Evolutionary conservation across 2,329 filamentous ascomycete species (phyloP), one percentile per base, ranked within the genome.

Genomic region (Mollisiaceae sp.): DNA sequence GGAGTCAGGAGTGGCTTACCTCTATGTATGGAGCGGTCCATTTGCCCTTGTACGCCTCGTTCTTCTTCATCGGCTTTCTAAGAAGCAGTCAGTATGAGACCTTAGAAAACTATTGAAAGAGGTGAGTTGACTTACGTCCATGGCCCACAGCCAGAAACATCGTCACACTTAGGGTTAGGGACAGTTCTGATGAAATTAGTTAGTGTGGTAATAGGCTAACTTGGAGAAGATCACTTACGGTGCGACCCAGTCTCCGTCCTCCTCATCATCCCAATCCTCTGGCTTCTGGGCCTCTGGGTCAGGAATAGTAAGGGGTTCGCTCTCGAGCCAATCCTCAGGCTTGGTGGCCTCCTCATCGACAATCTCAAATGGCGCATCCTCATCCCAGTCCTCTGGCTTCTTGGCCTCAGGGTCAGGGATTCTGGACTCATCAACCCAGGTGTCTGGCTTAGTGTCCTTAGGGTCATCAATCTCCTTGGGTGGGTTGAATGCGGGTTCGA

Each of bases 201-300:
- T 54, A 57, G 55, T 52, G 47, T 22, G 18, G 47, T 35, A 14
- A 22, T 2, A 6, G 3, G 18, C 36, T 27, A 20, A 5, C 14
- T 20, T 15, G 24, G 32, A 27, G 20, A 20, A 14, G 35, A 22
- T 15, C 9, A 36, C 39, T 64, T 55, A 57, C 56, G 62, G 62
- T 39, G 67, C 83, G 72, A 97, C 80, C 93, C 94, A 99, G 84
- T 99, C 95, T 80, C 95, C 95, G 79, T 99, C 95, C 84, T 99
- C 95, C 84, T 99, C 95, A 66, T 99, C 94, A 82, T 97, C 94
- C 95, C 95, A 99, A 79, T 98, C 95, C 82, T 97, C 94, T 69
- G 95, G 95, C 90, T 98, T 99, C 84, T 92, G 85, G 60, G 94
- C 93, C 83, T 97, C 93, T 63, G 95, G 95, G 83, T 99, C 95